A percentile compares a stretch with the other conserved stretches of the same genome.
phyloP scores from a whole-genome alignment of 2,329 filamentous ascomycete genomes.

The Fusarium neocosmosporiellum region DNA sequence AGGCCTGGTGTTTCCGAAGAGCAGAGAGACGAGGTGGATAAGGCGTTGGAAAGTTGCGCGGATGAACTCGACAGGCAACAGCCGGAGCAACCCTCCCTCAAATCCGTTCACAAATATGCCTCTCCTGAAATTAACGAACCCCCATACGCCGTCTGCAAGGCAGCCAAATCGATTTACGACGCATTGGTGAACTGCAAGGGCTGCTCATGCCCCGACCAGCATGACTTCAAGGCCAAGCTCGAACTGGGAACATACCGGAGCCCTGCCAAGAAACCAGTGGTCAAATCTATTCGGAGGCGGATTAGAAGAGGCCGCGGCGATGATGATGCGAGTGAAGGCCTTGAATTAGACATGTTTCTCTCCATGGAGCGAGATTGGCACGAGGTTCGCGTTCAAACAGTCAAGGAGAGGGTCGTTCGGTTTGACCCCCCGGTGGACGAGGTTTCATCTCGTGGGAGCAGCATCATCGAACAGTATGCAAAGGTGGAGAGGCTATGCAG shows the following conservation, averaged over 20 bases:
- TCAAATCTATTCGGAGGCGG: background rate
- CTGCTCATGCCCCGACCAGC: background rate
- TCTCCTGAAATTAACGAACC: background rate
- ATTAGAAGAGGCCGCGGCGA: background rate
- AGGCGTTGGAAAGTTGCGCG: background rate
- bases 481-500: conserved; percentile 10
- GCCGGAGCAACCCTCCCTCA: background rate
- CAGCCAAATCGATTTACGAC: conserved; percentile 14
- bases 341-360: conserved; percentile 16
- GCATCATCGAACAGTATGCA: background rate
- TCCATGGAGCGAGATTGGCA: conserved; percentile 12
- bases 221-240: conserved; percentile 6
- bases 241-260: conserved; percentile 6
- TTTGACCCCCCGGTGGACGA: background rate
- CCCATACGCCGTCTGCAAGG: background rate
- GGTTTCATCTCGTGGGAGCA: background rate
- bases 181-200: background rate
- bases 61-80: background rate
- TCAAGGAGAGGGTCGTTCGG: background rate
- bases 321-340: background rate
- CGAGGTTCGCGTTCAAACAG: background rate
- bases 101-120: background rate
- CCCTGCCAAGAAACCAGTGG: background rate
- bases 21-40: background rate
- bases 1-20: background rate